Percentiles rank a stretch among this genome's conserved stretches.
Evolutionary conservation across 768 basidiomycete species (phyloP).

Genomic region (Mycena galericulata): DNA sequence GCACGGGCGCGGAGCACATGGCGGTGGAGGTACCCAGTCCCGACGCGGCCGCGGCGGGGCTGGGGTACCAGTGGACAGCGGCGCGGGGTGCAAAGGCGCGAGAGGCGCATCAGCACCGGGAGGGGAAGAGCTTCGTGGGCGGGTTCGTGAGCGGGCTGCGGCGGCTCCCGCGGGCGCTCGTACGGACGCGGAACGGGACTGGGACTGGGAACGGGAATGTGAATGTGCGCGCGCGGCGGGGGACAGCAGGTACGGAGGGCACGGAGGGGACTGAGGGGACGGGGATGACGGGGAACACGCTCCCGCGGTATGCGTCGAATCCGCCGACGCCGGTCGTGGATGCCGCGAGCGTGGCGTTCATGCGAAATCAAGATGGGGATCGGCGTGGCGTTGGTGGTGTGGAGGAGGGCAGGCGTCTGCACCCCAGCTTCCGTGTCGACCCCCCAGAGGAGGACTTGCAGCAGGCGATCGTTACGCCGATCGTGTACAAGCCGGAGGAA

Average conservation of each 20-base stretch:
- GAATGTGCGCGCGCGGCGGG: conserved; percentile 20
- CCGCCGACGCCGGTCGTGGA: conserved; percentile 31
- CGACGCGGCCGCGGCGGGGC: background rate
- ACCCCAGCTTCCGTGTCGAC: conserved; percentile 26
- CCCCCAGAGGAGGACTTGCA: conserved; percentile 27
- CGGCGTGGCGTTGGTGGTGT: background rate
- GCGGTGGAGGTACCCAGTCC: conserved; percentile 13
- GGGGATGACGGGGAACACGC: conserved; percentile 31
- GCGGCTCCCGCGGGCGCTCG: conserved; percentile 30
- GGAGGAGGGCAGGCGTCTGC: conserved; percentile 13
- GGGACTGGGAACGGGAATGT: no score
- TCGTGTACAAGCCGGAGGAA: background rate
- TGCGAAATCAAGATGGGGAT: background rate
- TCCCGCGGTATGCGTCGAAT: conserved; percentile 31
- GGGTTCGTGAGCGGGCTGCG: conserved; percentile 34
- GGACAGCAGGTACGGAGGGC: conserved; percentile 26
- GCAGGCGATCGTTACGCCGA: background rate
- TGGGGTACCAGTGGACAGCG: conserved; percentile 32
- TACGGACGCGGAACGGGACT: conserved; percentile 20
- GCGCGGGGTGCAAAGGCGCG: conserved; percentile 18
- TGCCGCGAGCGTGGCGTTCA: background rate
- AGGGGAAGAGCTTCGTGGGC: conserved; percentile 26
- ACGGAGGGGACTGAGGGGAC: conserved; percentile 29
- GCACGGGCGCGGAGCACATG: conserved; percentile 27
- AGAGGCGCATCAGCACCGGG: conserved; percentile 8